Evolutionary conservation across 192 early-diverging fungal genomes (phyloP).

Genomic region (Helicostylum pulchrum): DNA sequence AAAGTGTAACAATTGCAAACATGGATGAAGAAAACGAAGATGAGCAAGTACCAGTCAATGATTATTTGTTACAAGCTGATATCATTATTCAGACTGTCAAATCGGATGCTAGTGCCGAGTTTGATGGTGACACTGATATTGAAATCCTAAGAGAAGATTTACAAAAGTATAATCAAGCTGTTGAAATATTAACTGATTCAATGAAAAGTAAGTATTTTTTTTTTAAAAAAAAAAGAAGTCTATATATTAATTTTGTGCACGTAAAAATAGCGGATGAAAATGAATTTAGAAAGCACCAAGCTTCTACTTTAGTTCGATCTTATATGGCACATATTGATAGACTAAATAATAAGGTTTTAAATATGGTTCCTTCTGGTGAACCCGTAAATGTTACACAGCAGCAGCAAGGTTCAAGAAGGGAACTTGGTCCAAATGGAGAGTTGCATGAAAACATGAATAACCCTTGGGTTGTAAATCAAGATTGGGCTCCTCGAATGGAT

Average conservation of each 20-base stretch:
- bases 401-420: too few relatives aligned
- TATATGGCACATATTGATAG: slow-evolving; percentile 53
- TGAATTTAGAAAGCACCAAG: slow-evolving; percentile 44
- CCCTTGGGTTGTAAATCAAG: neutral
- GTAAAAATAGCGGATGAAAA: slow-evolving; percentile 51
- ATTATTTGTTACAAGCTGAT: slow-evolving; percentile 31
- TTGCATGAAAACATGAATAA: too few relatives aligned
- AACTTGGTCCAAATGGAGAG: too few relatives aligned
- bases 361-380: slow-evolving; percentile 23
- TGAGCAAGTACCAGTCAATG: neutral
- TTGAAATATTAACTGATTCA: slow-evolving; percentile 59
- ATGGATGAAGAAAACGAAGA: slow-evolving; percentile 21
- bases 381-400: too few relatives aligned
- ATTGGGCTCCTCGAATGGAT: neutral
- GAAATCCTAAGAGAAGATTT: slow-evolving; percentile 30
- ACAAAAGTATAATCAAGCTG: slow-evolving; percentile 52
- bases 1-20: slow-evolving; percentile 4
- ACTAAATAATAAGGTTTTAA: slow-evolving; percentile 32
- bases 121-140: neutral
- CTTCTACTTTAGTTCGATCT: slow-evolving; percentile 39
- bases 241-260: neutral
- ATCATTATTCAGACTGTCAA: slow-evolving; percentile 23
- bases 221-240: too few relatives aligned
- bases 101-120: slow-evolving; percentile 9
- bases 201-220: slow-evolving; percentile 61